Conservation (phyloP, 768 basidiomycete genomes). For the Suillus brevipes region DNA sequence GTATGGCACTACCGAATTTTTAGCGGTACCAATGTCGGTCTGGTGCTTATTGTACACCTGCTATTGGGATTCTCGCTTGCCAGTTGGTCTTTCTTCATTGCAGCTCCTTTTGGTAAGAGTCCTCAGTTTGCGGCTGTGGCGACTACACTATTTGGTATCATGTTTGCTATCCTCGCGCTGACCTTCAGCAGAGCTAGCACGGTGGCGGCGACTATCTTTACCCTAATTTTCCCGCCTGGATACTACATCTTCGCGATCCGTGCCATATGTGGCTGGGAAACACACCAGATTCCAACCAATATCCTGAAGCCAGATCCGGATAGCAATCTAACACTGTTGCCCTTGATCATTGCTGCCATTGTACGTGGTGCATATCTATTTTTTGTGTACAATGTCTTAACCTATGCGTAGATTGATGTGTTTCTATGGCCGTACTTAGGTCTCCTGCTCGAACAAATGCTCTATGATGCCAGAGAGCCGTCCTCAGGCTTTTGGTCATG, state of each 20-base stretch:
- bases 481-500: slow-evolving; percentile 27
- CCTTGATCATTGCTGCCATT: slow-evolving; percentile 61
- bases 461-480: slow-evolving; percentile 60
- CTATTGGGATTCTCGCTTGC: slow-evolving; percentile 67
- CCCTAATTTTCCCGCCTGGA: slow-evolving; percentile 71
- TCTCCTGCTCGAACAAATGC: slow-evolving; percentile 51
- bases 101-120: slow-evolving; percentile 69
- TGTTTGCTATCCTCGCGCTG: slow-evolving; percentile 67
- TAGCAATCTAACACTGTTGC: slow-evolving; percentile 50
- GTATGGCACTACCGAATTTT: slow-evolving; percentile 73
- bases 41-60: slow-evolving; percentile 67
- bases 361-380: slow-evolving; percentile 39
- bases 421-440: slow-evolving; percentile 77
- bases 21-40: slow-evolving; percentile 52
- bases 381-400: not conserved
- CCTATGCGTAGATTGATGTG: slow-evolving; percentile 52
- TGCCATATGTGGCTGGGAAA: slow-evolving; percentile 69
- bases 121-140: slow-evolving; percentile 70
- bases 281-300: slow-evolving; percentile 53
- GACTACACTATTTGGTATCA: slow-evolving; percentile 62
- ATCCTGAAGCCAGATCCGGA: slow-evolving; percentile 62
- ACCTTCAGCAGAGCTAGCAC: slow-evolving; percentile 45
- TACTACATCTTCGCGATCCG: slow-evolving; percentile 75
- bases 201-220: slow-evolving; percentile 57
- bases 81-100: slow-evolving; percentile 71